A percentile compares a stretch with the other conserved stretches of the same genome.
Evolutionary conservation across 1,139 yeast species (phyloP).

Genomic region (Torulaspora pretoriensis): DNA sequence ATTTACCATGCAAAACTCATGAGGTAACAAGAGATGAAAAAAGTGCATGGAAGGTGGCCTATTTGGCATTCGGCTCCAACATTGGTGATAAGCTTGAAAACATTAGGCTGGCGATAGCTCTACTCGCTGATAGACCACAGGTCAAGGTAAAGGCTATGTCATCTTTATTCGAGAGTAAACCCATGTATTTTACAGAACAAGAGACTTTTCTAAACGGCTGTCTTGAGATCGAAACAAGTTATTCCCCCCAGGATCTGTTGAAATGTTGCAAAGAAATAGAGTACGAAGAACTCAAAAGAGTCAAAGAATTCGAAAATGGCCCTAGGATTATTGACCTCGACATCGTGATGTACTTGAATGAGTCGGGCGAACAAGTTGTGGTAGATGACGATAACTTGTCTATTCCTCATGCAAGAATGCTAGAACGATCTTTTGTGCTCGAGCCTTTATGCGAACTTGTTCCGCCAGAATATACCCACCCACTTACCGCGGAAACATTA

Average conservation of each 20-base stretch:
- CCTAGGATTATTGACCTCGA: slow-evolving; percentile 90
- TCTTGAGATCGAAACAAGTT: slow-evolving; percentile 51
- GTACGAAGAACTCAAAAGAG: slow-evolving; percentile 63
- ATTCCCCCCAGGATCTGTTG: slow-evolving; percentile 63
- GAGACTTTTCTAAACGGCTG: slow-evolving; percentile 82
- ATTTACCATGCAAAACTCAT: slow-evolving; percentile 27
- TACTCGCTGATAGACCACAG: slow-evolving; percentile 43
- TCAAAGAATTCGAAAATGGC: slow-evolving; percentile 79
- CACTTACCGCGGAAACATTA: slow-evolving; percentile 78
- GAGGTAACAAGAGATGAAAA: background rate
- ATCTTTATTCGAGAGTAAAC: slow-evolving; percentile 78
- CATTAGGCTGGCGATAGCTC: slow-evolving; percentile 53
- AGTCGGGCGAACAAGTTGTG: slow-evolving; percentile 27
- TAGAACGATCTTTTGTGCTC: slow-evolving; percentile 85
- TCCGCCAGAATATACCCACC: slow-evolving; percentile 62
- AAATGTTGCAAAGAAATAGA: slow-evolving; percentile 68
- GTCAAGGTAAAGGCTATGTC: slow-evolving; percentile 56
- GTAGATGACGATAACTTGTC: slow-evolving; percentile 54
- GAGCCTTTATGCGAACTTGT: slow-evolving; percentile 82
- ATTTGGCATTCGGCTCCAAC: slow-evolving; percentile 86
- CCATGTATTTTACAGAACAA: slow-evolving; percentile 87
- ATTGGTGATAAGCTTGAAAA: slow-evolving; percentile 66
- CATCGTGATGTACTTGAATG: slow-evolving; percentile 54
- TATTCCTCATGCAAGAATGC: slow-evolving; percentile 83
- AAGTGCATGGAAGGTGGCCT: slow-evolving; percentile 50